Evolutionary conservation across 805 yeast genomes (phyloP).

Genomic region (Teunomyces kruisii): DNA sequence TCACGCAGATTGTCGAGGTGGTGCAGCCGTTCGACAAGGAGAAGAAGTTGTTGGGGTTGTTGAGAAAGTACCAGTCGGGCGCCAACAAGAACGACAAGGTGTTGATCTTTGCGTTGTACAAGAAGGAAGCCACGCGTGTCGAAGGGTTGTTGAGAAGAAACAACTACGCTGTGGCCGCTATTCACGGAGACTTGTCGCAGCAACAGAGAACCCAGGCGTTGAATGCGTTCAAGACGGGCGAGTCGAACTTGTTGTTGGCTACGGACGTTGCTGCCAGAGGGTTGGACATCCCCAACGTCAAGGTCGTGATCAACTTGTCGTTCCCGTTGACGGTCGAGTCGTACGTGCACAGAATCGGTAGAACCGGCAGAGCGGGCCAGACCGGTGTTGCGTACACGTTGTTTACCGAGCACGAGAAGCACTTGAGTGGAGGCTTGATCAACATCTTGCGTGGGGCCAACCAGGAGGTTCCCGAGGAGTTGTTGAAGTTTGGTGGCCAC

Average conservation of each 20-base stretch:
- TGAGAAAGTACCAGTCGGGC: conserved; percentile 73
- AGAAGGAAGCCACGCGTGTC: conserved; percentile 92
- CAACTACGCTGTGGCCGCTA: conserved; percentile 84
- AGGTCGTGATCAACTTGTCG: conserved; percentile 89
- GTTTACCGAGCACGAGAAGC: conserved; percentile 96
- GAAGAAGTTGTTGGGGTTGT: conserved; percentile 64
- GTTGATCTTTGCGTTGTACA: conserved; percentile 89
- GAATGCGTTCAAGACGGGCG: conserved; percentile 80
- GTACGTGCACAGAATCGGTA: conserved; percentile 95
- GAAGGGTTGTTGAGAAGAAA: conserved; percentile 71
- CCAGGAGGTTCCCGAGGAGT: conserved; percentile 93
- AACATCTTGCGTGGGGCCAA: conserved; percentile 91
- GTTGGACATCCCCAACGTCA: conserved; percentile 95
- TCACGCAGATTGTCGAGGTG: conserved; percentile 91
- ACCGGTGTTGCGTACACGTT: conserved; percentile 93
- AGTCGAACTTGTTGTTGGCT: conserved; percentile 75
- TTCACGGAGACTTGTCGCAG: conserved; percentile 95
- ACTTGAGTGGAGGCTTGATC: conserved; percentile 89
- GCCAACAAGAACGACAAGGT: conserved; percentile 71
- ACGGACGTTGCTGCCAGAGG: conserved; percentile 99
- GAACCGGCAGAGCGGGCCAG: conserved; percentile 98
- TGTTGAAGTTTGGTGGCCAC: conserved; percentile 94
- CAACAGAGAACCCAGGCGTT: conserved; percentile 88
- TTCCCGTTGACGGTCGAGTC: conserved; percentile 97
- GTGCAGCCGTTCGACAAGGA: conserved; percentile 77